phyloP scores from a whole-genome alignment of 78 protist genomes.

The Dictyostelium brefeldianum region DNA sequence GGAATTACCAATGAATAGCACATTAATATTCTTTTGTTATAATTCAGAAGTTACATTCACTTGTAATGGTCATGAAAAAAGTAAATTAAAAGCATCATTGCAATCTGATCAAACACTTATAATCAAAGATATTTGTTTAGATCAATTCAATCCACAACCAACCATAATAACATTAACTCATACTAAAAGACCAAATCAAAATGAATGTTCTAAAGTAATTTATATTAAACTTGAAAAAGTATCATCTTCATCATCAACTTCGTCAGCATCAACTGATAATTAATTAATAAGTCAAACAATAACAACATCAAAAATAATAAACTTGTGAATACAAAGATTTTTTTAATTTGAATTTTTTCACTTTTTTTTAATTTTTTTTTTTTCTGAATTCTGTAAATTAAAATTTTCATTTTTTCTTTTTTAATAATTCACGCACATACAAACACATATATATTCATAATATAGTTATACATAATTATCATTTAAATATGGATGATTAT shows the following conservation, averaged over 20 bases:
- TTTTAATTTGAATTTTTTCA: background rate
- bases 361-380: background rate
- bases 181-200: background rate
- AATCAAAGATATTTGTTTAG: constrained; percentile 14
- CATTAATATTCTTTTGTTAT: background rate
- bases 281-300: too few species aligned
- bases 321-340: background rate
- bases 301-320: too few species aligned
- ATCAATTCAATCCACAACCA: background rate
- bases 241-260: background rate
- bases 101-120: constrained; percentile 7
- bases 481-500: constrained; percentile 45
- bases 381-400: background rate
- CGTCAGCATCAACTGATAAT: background rate
- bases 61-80: background rate
- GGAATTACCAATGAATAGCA: background rate
- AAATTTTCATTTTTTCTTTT: background rate
- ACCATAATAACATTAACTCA: background rate
- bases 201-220: constrained; percentile 3
- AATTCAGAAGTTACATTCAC: background rate
- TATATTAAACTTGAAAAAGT: constrained; percentile 1
- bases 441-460: background rate
- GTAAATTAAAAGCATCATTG: background rate
- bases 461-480: background rate
- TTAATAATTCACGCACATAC: background rate